phyloP scores from a whole-genome alignment of 768 basidiomycete genomes.

The Rhizopogon salebrosus region DNA sequence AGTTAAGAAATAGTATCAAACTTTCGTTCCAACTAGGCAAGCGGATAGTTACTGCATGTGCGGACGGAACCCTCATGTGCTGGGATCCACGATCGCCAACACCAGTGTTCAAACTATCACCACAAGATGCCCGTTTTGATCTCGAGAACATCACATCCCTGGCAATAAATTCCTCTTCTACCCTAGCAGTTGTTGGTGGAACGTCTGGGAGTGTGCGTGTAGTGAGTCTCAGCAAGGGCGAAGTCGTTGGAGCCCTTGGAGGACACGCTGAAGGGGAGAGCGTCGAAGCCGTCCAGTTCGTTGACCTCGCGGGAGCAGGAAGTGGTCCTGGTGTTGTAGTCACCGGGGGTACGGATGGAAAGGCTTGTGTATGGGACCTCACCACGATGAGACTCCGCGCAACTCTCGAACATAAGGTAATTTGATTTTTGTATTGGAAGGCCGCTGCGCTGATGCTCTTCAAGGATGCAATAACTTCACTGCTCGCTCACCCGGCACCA shows the following conservation, averaged over 20 bases:
- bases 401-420: conserved; percentile 77
- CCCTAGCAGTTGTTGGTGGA: conserved; percentile 88
- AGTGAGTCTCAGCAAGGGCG: conserved; percentile 82
- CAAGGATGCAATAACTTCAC: conserved; percentile 83
- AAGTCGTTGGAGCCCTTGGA: conserved; percentile 69
- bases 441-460: background rate
- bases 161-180: conserved; percentile 80
- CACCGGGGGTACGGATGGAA: conserved; percentile 91
- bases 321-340: conserved; percentile 61
- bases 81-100: conserved; percentile 86
- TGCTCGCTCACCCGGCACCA: conserved; percentile 71
- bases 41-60: conserved; percentile 82
- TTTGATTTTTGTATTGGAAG: conserved; percentile 15
- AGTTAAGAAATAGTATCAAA: background rate
- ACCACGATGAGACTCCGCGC: conserved; percentile 78
- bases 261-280: conserved; percentile 87
- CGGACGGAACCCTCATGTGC: conserved; percentile 74
- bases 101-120: conserved; percentile 77
- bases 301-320: conserved; percentile 63
- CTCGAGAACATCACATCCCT: conserved; percentile 84
- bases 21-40: conserved; percentile 51
- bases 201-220: conserved; percentile 81
- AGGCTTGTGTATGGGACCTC: conserved; percentile 92
- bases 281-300: conserved; percentile 80
- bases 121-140: conserved; percentile 67